These are phyloP conservation scores for Sisymbrium irio DNA, from an alignment of 345 rosid species.

Conservation along the genomic window DNA sequence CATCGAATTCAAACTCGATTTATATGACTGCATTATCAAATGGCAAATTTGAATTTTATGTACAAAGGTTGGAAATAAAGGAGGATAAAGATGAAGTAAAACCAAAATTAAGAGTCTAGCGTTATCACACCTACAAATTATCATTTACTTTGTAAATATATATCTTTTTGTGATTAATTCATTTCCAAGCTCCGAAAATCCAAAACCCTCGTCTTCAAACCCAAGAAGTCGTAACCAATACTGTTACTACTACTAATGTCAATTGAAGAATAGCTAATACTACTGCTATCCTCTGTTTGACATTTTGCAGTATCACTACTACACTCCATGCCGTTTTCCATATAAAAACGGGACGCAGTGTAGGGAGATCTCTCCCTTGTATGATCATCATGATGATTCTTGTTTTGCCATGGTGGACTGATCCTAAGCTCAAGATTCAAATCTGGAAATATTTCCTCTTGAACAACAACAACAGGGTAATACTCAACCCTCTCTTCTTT, in stretches of 20 bases:
- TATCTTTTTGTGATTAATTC: conserved; percentile 34
- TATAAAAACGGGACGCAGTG: conserved; percentile 54
- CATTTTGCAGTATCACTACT: conserved; percentile 39
- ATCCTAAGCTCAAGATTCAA: conserved; percentile 87
- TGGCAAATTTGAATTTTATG: not conserved
- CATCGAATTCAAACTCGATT: not conserved
- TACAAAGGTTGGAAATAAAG: not conserved
- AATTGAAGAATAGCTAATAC: conserved; percentile 29
- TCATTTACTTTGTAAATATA: not conserved
- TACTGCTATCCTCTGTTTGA: conserved; percentile 28
- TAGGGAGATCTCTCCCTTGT: conserved; percentile 21
- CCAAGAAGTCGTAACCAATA: conserved; percentile 72
- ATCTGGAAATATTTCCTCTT: conserved; percentile 55
- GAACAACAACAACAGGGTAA: conserved; percentile 41
- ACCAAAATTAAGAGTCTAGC: not conserved
- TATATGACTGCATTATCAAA: not conserved
- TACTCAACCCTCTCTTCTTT: conserved; percentile 43
- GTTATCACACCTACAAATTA: conserved; percentile 9
- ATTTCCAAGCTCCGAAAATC: conserved; percentile 70
- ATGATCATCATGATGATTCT: conserved; percentile 20
- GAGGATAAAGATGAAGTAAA: not conserved
- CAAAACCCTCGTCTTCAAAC: conserved; percentile 58
- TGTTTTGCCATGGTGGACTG: conserved; percentile 62
- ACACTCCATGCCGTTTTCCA: conserved; percentile 55
- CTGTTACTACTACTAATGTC: conserved; percentile 16